Base-by-base conservation (phyloP, 345 rosid species). In the Mercurialis annua region DNA sequence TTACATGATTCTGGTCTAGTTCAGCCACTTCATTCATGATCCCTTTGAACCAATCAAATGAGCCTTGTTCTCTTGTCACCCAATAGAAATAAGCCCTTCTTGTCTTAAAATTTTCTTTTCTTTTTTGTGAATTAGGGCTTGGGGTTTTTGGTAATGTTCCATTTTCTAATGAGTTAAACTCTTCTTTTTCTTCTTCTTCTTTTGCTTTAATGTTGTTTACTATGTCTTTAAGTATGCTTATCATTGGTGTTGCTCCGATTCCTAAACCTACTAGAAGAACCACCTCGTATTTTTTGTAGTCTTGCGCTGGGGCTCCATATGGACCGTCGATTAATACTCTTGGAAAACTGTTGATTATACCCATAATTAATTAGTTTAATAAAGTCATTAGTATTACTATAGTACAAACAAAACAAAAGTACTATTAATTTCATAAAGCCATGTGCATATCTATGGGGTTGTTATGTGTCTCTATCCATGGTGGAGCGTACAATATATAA, bases 261-360 rank as follows among this genome's bases (percentile, higher is more conserved):
- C 97, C 93, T 23, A 90, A 78, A 40, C 91, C 97, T 12, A 90
- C 92, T 0, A 90, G 85, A 62, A 90, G 68, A 17, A 90, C 85
- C 11, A 90, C 90, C 52, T 90, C 97, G 18, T 86, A 87, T 67
- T 84, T 75, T 72, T 83, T 81, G 88, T 86, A 88, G 81, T 87
- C 97, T 63, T 90, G 94, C 52, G 97, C 97, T 60, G 97, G 92
- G 54, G 94, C 97, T 46, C 97, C 97, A 47, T 90, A 90, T 14
- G 97, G 97, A 23, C 90, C 94, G 52, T 90, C 94, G 15, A 90
- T 85, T 76, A 86, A 9, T 11, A 90, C 86, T 78, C 81, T 80
- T 0, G 93, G 97, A 62, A 84, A 83, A 64, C 97, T 90, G 90
- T 64, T 54, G 44, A 47, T 47, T 4, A 61, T 26, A 8, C 20